Evolutionary conservation across 2,329 filamentous ascomycete species (phyloP).

Genomic region (Scedosporium boydii): DNA sequence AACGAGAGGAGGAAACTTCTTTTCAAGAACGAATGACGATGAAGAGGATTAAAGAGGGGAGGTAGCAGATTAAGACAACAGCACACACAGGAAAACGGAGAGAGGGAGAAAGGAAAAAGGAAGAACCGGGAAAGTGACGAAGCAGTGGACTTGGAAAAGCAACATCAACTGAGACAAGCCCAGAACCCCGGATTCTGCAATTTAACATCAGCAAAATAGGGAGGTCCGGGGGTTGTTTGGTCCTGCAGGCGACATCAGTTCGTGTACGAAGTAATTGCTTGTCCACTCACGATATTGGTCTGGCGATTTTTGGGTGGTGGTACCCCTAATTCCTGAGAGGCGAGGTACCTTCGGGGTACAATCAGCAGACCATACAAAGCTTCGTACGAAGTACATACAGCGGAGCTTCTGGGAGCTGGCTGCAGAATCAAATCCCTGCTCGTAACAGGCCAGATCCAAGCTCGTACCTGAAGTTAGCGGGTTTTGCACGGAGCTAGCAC

Average conservation of each 20-base stretch:
- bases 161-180: background rate
- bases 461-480: background rate
- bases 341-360: background rate
- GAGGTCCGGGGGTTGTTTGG: conserved; percentile 3
- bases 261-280: background rate
- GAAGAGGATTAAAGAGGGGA: conserved; percentile 1
- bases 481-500: background rate
- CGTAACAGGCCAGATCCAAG: background rate
- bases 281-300: too few species aligned
- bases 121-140: conserved; percentile 7
- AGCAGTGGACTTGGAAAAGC: background rate
- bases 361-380: background rate
- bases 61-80: background rate
- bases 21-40: background rate
- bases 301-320: too few species aligned
- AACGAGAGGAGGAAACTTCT: background rate
- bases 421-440: background rate
- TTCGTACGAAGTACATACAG: too few species aligned
- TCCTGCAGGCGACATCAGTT: background rate
- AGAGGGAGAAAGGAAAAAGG: conserved; percentile 5
- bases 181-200: conserved; percentile 4
- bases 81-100: conserved; percentile 7
- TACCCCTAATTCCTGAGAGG: too few species aligned
- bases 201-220: conserved; percentile 1
- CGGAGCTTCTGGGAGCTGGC: background rate